Percentiles rank a stretch among this genome's conserved stretches.
These are phyloP conservation scores for Zasmidium citrigriseum DNA, from an alignment of 2,329 filamentous ascomycete species.

Conservation along the genomic window DNA sequence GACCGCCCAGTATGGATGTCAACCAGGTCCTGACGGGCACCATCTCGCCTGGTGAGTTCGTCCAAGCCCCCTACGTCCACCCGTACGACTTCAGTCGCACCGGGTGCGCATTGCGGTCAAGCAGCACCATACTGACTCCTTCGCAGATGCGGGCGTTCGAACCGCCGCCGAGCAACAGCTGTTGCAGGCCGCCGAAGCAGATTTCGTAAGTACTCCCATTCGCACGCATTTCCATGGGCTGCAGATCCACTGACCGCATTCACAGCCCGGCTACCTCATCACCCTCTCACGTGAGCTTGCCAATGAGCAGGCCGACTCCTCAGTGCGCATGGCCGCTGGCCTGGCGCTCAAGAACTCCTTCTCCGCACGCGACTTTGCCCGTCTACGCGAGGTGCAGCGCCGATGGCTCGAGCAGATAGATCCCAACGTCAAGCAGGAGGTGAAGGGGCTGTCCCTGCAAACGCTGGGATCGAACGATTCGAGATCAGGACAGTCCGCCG, in stretches of 20 bases:
- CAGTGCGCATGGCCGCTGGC: conserved; percentile 91
- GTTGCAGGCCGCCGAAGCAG: conserved; percentile 83
- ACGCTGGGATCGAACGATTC: conserved; percentile 78
- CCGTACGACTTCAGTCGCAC: conserved; percentile 26
- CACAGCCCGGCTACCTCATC: conserved; percentile 84
- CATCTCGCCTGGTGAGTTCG: conserved; percentile 79
- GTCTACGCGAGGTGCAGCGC: conserved; percentile 85
- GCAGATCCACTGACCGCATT: conserved; percentile 11
- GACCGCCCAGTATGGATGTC: conserved; percentile 72
- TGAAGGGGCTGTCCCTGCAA: conserved; percentile 88
- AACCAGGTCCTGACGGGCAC: conserved; percentile 97
- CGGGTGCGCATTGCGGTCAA: conserved; percentile 21
- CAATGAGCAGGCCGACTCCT: conserved; percentile 79
- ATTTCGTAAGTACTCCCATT: conserved; percentile 73
- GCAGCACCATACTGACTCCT: conserved; percentile 26
- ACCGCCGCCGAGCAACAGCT: conserved; percentile 93
- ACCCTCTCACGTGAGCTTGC: conserved; percentile 92
- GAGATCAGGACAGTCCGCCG: conserved; percentile 83
- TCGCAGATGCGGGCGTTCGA: conserved; percentile 81
- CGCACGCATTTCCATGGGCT: not conserved
- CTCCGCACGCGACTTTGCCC: conserved; percentile 83
- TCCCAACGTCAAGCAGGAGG: conserved; percentile 76
- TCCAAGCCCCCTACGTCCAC: conserved; percentile 31
- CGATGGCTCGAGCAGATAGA: conserved; percentile 90
- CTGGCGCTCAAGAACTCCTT: conserved; percentile 98